Evolutionary conservation across 2,329 filamentous ascomycete genomes (phyloP).

Genomic region (Claviceps fusiformis): DNA sequence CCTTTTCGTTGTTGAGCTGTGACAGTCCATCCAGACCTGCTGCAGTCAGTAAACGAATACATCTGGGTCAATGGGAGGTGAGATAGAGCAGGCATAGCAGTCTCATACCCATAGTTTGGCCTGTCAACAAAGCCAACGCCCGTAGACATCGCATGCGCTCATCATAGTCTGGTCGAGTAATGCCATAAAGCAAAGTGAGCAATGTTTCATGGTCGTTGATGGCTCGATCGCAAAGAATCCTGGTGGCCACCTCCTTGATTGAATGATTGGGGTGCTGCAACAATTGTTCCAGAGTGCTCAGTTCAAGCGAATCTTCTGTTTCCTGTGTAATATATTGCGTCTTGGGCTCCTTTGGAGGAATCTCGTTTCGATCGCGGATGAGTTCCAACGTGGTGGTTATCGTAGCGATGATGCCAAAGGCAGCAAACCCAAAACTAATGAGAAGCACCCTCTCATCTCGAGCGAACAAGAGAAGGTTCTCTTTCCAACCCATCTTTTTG

Average conservation of each 20-base stretch:
- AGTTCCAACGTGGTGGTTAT: conserved; percentile 45
- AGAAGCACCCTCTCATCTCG: conserved; percentile 42
- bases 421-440: conserved; percentile 40
- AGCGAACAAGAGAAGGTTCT: conserved; percentile 15
- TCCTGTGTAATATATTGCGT: conserved; percentile 63
- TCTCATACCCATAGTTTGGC: conserved; percentile 21
- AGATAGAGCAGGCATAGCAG: background rate
- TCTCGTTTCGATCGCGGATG: conserved; percentile 50
- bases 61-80: too few relatives aligned
- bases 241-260: conserved; percentile 54
- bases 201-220: conserved; percentile 44
- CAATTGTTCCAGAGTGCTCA: conserved; percentile 53
- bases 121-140: conserved; percentile 41
- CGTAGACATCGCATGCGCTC: conserved; percentile 43
- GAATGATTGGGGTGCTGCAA: conserved; percentile 58
- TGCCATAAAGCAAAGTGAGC: conserved; percentile 39
- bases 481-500: conserved; percentile 25
- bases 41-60: conserved; percentile 8
- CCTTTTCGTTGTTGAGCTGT: conserved; percentile 34
- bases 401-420: conserved; percentile 42
- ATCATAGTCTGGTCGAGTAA: conserved; percentile 45
- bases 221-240: conserved; percentile 41
- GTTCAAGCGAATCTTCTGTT: conserved; percentile 56
- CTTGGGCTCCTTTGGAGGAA: conserved; percentile 50
- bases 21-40: conserved; percentile 25